Conservation (phyloP, 345 rosid genomes). For the Garcia nutans region DNA sequence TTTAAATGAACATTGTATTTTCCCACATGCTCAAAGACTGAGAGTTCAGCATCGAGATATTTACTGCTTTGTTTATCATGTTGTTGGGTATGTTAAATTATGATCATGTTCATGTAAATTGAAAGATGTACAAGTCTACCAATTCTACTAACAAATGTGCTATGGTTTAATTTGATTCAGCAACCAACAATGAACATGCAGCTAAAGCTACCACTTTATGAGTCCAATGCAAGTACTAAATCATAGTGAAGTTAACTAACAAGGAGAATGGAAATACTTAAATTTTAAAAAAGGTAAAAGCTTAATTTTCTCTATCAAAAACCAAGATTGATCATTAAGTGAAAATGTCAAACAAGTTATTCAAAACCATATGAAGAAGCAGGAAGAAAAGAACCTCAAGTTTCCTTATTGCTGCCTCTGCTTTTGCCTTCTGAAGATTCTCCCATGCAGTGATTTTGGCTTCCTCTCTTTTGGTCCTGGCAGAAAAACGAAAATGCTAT, state of each 20-base stretch:
- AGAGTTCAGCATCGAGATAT: background rate
- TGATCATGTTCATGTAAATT: background rate
- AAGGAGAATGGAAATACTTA: conserved; percentile 5
- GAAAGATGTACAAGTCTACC: background rate
- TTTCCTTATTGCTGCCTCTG: conserved; percentile 89
- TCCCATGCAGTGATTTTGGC: conserved; percentile 94
- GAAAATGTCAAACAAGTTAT: background rate
- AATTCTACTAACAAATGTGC: background rate
- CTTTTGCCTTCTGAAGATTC: conserved; percentile 97
- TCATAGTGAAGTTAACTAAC: background rate
- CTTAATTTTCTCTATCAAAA: background rate
- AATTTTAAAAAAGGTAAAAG: background rate
- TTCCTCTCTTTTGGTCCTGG: conserved; percentile 79
- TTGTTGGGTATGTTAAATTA: background rate
- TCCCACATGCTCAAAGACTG: background rate
- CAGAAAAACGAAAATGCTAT: background rate
- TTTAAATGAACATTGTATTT: background rate
- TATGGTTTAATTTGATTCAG: background rate
- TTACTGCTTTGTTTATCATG: background rate
- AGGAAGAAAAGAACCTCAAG: conserved; percentile 67
- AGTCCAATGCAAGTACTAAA: background rate
- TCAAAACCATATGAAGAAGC: conserved; percentile 10
- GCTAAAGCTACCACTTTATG: background rate
- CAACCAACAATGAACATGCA: background rate
- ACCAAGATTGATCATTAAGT: conserved; percentile 11